A percentile compares a stretch with the other conserved stretches of the same genome.
These are phyloP conservation scores for Talaromyces sp. DNA, from an alignment of 2,329 filamentous ascomycete genomes.

Conservation along the genomic window DNA sequence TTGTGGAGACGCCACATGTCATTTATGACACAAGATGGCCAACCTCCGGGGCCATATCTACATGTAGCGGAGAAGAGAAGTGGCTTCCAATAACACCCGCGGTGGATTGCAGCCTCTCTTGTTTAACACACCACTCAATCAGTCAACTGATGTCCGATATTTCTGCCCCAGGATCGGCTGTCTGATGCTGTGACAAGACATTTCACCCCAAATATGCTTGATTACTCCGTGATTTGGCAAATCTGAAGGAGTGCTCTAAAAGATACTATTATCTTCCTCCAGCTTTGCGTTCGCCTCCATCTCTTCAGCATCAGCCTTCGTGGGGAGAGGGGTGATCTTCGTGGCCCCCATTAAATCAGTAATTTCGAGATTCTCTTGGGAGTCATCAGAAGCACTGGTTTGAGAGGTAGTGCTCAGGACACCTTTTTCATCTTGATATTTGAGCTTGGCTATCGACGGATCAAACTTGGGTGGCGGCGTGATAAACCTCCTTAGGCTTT, in stretches of 20 bases:
- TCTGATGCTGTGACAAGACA: neutral
- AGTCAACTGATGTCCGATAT: neutral
- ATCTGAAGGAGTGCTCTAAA: neutral
- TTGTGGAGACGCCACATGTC: neutral
- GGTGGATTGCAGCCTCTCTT: neutral
- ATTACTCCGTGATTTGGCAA: neutral
- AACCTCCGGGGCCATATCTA: too few species aligned
- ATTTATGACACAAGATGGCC: neutral
- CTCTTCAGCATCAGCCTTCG: neutral
- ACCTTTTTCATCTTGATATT: too few species aligned
- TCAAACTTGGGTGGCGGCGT: conserved; percentile 80
- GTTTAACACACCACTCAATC: neutral
- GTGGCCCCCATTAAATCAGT: neutral
- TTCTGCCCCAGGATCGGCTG: neutral
- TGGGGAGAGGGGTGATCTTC: neutral
- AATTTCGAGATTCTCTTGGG: neutral
- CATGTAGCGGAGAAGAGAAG: too few species aligned
- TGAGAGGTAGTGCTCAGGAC: too few species aligned
- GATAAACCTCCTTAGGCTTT: conserved; percentile 71
- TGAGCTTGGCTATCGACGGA: conserved; percentile 37
- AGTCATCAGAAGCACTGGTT: neutral
- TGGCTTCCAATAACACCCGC: too few species aligned
- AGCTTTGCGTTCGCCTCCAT: neutral
- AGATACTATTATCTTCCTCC: neutral
- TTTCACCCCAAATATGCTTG: neutral